Conservation (phyloP, 2,329 filamentous ascomycete species). For the Capronia coronata region DNA sequence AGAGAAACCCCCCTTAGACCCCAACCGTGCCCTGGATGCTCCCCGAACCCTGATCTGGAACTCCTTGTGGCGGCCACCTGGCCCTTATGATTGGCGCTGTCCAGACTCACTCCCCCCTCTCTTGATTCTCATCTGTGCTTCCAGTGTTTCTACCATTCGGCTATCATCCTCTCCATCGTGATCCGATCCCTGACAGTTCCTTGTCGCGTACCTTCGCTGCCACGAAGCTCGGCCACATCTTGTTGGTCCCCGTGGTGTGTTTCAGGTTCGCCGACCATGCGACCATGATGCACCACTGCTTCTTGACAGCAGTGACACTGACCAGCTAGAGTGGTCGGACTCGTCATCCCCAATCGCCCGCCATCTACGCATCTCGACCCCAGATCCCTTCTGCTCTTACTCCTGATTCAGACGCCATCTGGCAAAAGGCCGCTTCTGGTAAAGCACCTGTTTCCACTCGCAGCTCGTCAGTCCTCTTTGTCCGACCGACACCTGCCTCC, state of each 20-base stretch:
- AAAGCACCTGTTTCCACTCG: not conserved
- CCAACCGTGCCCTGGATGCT: not conserved
- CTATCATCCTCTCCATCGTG: not conserved
- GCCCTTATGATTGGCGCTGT: not conserved
- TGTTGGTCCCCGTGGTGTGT: slow-evolving; percentile 7
- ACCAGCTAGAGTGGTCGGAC: slow-evolving; percentile 7
- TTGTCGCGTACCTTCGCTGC: slow-evolving; percentile 3
- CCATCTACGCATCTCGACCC: not conserved
- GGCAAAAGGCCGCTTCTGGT: not conserved
- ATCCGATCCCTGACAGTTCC: not conserved
- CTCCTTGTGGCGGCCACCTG: not conserved
- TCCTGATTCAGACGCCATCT: slow-evolving; percentile 4
- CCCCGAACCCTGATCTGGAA: not conserved
- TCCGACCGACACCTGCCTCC: not conserved
- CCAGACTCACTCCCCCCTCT: not conserved
- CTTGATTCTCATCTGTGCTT: slow-evolving; percentile 4
- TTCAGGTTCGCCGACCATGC: slow-evolving; percentile 11
- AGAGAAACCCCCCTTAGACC: not conserved
- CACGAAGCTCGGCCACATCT: slow-evolving; percentile 4
- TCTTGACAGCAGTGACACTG: slow-evolving; percentile 6
- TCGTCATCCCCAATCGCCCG: slow-evolving; percentile 10
- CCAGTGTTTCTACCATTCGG: not conserved
- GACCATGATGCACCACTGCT: slow-evolving; percentile 2
- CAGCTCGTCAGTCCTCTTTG: slow-evolving; percentile 3
- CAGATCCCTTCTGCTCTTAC: not conserved